Evolutionary conservation across 345 rosid species (phyloP), one percentile per base, ranked within the genome.

Genomic region (Rhodomyrtus tomentosa): DNA sequence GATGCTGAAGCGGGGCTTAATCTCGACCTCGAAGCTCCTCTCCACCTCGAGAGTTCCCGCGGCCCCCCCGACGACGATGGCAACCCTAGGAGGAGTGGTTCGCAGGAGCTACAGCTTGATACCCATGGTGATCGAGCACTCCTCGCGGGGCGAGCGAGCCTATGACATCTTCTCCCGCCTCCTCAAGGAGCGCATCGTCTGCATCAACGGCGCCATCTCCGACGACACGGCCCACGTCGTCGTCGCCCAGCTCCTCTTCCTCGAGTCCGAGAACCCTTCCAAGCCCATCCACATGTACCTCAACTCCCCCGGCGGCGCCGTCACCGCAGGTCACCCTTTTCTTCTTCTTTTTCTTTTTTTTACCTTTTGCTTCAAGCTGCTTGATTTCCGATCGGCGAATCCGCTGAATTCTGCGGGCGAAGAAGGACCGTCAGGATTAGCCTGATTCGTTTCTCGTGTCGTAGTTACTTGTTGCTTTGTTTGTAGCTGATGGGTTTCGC

Each of bases 231-330:
- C 99, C 40, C 97, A 98, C 85, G 98, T 98, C 40, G 99, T 98
- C 53, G 98, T 98, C 24, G 99, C 99, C 79, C 99, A 96, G 93
- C 98, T 98, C 58, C 98, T 98, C 87, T 98, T 91, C 90, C 98
- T 96, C 82, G 99, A 98, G 84, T 96, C 99, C 36, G 99, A 96
- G 91, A 98, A 93, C 89, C 98, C 98, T 79, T 93, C 99, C 18
- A 98, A 98, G 88, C 99, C 98, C 74, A 96, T 98, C 86, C 92
- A 96, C 89, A 95, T 98, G 99, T 96, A 98, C 86, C 96, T 98
- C 87, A 95, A 98, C 85, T 96, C 99, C 49, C 99, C 99, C 2
- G 98, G 99, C 72, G 99, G 99, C 87, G 96, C 93, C 10, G 99
- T 98, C 91, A 96, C 98, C 55, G 98, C 98, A 87, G 99, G 99